Conservation (phyloP, 1,284 basidiomycete genomes). For the Chondrostereum purpureum region DNA sequence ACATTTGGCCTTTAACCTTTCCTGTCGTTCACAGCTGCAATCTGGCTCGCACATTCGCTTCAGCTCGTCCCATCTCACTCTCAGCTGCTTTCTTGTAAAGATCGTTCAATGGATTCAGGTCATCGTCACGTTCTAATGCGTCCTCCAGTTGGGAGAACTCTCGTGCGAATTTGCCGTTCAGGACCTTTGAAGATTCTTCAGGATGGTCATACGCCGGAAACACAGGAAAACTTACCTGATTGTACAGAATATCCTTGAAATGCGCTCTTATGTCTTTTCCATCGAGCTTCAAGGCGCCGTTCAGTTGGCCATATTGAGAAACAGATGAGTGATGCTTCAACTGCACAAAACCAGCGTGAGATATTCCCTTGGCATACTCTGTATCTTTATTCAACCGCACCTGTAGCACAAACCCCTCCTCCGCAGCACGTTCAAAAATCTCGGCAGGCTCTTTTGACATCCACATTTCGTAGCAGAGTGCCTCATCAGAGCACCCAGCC, state of each 20-base stretch:
- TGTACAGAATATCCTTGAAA: conserved; percentile 53
- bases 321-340: conserved; percentile 57
- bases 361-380: conserved; percentile 1
- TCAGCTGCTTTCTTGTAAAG: conserved; percentile 46
- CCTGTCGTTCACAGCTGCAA: conserved; percentile 28
- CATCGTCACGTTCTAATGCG: conserved; percentile 53
- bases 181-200: conserved; percentile 28
- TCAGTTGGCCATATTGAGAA: conserved; percentile 59
- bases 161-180: conserved; percentile 54
- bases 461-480: conserved; percentile 52
- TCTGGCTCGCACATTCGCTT: conserved; percentile 48
- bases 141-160: conserved; percentile 52
- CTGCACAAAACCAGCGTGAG: conserved; percentile 23
- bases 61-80: conserved; percentile 49
- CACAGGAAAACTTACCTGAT: conserved; percentile 32
- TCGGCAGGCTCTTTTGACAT: conserved; percentile 71
- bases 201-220: neutral
- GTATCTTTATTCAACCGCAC: conserved; percentile 18
- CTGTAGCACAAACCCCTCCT: conserved; percentile 58
- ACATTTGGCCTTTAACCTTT: too few species aligned
- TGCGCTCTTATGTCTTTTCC: conserved; percentile 41
- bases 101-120: conserved; percentile 48
- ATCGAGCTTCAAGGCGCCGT: conserved; percentile 49
- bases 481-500: conserved; percentile 62
- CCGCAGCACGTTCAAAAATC: conserved; percentile 61